phyloP scores from a whole-genome alignment of 2,329 filamentous ascomycete genomes.

The Bertia moriformis region DNA sequence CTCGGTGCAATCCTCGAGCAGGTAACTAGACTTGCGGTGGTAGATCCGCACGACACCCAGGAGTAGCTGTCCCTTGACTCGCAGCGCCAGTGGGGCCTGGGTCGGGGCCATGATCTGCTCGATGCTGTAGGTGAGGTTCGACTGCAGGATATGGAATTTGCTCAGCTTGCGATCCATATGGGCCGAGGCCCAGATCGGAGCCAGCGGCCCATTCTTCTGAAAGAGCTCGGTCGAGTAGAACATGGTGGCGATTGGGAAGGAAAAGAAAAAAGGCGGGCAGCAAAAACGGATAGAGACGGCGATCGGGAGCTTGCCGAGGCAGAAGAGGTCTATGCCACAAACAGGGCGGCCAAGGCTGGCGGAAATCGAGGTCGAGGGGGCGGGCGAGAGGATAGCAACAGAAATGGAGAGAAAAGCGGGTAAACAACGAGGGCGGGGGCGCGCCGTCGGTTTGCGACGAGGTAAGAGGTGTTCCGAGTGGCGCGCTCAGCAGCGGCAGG shows the following conservation, averaged over 20 bases:
- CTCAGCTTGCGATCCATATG: conserved; percentile 97
- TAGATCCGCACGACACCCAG: conserved; percentile 96
- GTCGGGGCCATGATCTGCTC: conserved; percentile 86
- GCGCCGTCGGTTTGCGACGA: too few relatives aligned
- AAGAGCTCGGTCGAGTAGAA: conserved; percentile 95
- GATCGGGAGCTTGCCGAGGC: too few relatives aligned
- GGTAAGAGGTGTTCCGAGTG: too few relatives aligned
- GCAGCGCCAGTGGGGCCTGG: conserved; percentile 86
- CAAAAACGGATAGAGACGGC: too few relatives aligned
- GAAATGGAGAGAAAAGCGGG: too few relatives aligned
- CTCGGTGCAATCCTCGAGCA: conserved; percentile 94
- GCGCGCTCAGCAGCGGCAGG: too few relatives aligned
- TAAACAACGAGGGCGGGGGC: too few relatives aligned
- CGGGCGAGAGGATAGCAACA: too few relatives aligned
- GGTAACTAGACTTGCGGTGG: conserved; percentile 86
- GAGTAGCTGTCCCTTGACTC: conserved; percentile 82
- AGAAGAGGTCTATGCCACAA: too few relatives aligned
- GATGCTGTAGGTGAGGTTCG: conserved; percentile 87
- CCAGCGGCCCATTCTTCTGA: conserved; percentile 90
- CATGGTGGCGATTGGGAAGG: conserved; percentile 53
- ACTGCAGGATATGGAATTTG: conserved; percentile 88
- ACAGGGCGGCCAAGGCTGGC: too few relatives aligned
- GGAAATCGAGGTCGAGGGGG: too few relatives aligned
- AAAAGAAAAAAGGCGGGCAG: conserved; percentile 2
- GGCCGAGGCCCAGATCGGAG: conserved; percentile 93